Evolutionary conservation across 805 yeast species (phyloP).

Genomic region (Candida jianshihensis): DNA sequence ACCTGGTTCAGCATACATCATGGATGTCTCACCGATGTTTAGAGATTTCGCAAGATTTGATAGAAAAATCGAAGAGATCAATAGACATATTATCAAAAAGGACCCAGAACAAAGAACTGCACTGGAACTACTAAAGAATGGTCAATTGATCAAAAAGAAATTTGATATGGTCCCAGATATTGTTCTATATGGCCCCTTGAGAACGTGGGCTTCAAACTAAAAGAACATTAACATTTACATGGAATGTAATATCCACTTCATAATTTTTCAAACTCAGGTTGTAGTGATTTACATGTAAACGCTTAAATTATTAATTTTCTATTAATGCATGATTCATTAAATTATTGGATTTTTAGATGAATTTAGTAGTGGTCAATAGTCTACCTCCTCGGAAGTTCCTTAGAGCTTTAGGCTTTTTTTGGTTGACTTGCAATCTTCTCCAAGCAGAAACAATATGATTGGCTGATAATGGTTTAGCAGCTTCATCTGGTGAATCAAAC

Average conservation of each 20-base stretch:
- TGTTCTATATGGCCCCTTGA: slow-evolving; percentile 4
- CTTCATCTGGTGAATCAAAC: slow-evolving; percentile 86
- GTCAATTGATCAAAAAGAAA: background rate
- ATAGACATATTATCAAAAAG: slow-evolving; percentile 1
- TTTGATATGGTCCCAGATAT: background rate
- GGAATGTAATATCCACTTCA: background rate
- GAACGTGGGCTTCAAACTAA: background rate
- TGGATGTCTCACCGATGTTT: slow-evolving; percentile 19
- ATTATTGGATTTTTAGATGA: slow-evolving; percentile 20
- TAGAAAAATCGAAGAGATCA: background rate
- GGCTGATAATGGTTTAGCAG: slow-evolving; percentile 69
- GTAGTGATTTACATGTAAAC: no score
- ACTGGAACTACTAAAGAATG: slow-evolving; percentile 1
- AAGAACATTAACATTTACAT: background rate
- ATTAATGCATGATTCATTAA: background rate
- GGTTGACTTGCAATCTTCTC: slow-evolving; percentile 61
- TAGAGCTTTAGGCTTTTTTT: slow-evolving; percentile 53
- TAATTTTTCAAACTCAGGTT: background rate
- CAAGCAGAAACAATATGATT: slow-evolving; percentile 86
- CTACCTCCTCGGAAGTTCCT: slow-evolving; percentile 58
- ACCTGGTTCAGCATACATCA: slow-evolving; percentile 6
- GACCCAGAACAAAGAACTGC: slow-evolving; percentile 1
- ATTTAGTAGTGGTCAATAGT: slow-evolving; percentile 25
- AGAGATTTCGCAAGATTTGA: slow-evolving; percentile 20
- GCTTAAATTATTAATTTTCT: no score